phyloP scores from a whole-genome alignment of 164 flowering plant genomes.

The Magnolia sinica region DNA sequence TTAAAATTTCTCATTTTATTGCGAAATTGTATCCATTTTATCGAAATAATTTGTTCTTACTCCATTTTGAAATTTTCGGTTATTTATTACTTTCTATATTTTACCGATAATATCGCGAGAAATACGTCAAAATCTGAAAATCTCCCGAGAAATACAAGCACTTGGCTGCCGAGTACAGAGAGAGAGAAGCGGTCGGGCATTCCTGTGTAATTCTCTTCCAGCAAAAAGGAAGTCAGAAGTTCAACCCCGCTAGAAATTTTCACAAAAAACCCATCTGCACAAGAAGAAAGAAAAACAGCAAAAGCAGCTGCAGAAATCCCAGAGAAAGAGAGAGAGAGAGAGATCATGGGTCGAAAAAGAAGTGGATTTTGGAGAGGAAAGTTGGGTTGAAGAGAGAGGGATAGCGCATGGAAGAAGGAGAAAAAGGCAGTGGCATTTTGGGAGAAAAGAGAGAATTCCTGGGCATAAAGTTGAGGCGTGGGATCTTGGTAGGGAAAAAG shows the following conservation, averaged over 20 bases:
- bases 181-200: no score
- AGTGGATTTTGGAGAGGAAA: constrained; percentile 13
- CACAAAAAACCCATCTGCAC: background rate
- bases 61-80: no score
- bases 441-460: constrained; percentile 47
- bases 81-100: no score
- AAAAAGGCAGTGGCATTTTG: constrained; percentile 26
- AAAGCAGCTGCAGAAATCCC: background rate
- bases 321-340: background rate
- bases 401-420: constrained; percentile 22
- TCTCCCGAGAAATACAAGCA: no score
- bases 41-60: no score
- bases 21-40: no score
- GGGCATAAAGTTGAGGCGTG: constrained; percentile 56
- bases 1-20: no score
- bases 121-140: no score
- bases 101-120: no score
- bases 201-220: background rate
- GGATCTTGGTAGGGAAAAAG: constrained; percentile 50
- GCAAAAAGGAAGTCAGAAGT: background rate
- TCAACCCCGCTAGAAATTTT: no score
- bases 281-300: background rate
- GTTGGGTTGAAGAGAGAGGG: constrained; percentile 13
- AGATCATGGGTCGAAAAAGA: constrained; percentile 5
- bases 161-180: no score